A percentile compares a stretch with the other conserved stretches of the same genome.
phyloP scores from a whole-genome alignment of 1,284 basidiomycete genomes.

The Irpex sp. region DNA sequence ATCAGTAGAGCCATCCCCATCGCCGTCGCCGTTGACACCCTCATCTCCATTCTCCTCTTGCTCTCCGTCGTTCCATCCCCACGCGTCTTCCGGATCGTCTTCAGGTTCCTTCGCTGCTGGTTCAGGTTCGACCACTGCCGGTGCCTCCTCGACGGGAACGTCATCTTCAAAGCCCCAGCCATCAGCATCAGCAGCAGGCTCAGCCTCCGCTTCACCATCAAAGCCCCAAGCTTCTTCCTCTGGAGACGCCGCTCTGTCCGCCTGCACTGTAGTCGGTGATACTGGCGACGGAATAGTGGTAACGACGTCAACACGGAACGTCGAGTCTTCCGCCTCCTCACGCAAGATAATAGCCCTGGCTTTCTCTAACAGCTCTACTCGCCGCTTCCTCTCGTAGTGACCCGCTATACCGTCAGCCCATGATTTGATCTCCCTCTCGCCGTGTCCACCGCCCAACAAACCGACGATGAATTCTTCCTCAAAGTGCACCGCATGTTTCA shows the following conservation, averaged over 20 bases:
- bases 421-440: conserved; percentile 48
- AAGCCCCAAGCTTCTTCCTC: conserved; percentile 34
- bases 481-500: conserved; percentile 53
- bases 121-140: conserved; percentile 15
- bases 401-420: conserved; percentile 63
- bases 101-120: conserved; percentile 20
- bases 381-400: conserved; percentile 72
- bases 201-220: conserved; percentile 21
- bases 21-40: conserved; percentile 12
- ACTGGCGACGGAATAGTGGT: background rate
- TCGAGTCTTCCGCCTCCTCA: conserved; percentile 21
- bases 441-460: conserved; percentile 44
- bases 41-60: conserved; percentile 11
- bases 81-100: conserved; percentile 49
- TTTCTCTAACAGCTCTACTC: conserved; percentile 57
- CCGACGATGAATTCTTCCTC: conserved; percentile 54
- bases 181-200: conserved; percentile 30
- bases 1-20: conserved; percentile 23
- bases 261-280: background rate
- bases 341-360: conserved; percentile 47
- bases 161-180: conserved; percentile 62
- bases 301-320: conserved; percentile 34
- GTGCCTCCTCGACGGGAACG: conserved; percentile 19
- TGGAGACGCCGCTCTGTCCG: conserved; percentile 15
- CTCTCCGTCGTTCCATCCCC: conserved; percentile 63